phyloP scores from a whole-genome alignment of 352 stramenopile species.

The Phytophthora pluvialis region DNA sequence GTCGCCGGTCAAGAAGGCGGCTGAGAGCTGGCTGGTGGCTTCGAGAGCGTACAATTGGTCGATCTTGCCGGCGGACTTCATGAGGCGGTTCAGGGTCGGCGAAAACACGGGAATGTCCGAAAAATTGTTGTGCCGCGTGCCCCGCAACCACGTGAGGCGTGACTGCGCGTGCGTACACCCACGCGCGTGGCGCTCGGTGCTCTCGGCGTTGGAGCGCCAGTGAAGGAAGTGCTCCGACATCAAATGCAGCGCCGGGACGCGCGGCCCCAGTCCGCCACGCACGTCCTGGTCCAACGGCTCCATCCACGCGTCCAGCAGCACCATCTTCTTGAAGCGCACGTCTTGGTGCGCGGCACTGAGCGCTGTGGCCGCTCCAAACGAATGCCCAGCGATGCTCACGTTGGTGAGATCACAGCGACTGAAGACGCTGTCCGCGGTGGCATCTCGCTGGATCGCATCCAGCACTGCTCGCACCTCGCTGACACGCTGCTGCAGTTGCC shows the following conservation, averaged over 20 bases:
- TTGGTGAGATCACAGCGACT: conserved; percentile 36
- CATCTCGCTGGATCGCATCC: conserved; percentile 35
- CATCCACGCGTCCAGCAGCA: conserved; percentile 77
- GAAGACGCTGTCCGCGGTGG: conserved; percentile 34
- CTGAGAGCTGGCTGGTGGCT: conserved; percentile 51
- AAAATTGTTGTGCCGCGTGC: conserved; percentile 76
- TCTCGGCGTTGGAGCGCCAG: conserved; percentile 61
- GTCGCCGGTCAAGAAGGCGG: conserved; percentile 48
- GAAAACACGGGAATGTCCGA: conserved; percentile 74
- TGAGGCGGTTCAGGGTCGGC: conserved; percentile 52
- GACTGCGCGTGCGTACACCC: conserved; percentile 47
- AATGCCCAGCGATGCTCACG: conserved; percentile 61
- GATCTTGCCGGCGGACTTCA: conserved; percentile 59
- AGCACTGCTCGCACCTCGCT: conserved; percentile 57
- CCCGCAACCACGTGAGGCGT: conserved; percentile 47
- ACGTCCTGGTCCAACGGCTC: conserved; percentile 56
- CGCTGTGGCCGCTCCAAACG: conserved; percentile 68
- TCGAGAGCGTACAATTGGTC: conserved; percentile 51
- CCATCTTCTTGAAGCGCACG: conserved; percentile 48
- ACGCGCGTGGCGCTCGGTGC: conserved; percentile 43
- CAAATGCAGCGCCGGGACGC: conserved; percentile 59
- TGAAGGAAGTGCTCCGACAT: conserved; percentile 68
- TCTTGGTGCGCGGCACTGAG: conserved; percentile 58
- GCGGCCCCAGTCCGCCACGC: conserved; percentile 40
- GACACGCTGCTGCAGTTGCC: conserved; percentile 62